These are phyloP conservation scores for Aspergillus pseudoviridinutans DNA, from an alignment of 2,329 filamentous ascomycete species.

Conservation along the genomic window DNA sequence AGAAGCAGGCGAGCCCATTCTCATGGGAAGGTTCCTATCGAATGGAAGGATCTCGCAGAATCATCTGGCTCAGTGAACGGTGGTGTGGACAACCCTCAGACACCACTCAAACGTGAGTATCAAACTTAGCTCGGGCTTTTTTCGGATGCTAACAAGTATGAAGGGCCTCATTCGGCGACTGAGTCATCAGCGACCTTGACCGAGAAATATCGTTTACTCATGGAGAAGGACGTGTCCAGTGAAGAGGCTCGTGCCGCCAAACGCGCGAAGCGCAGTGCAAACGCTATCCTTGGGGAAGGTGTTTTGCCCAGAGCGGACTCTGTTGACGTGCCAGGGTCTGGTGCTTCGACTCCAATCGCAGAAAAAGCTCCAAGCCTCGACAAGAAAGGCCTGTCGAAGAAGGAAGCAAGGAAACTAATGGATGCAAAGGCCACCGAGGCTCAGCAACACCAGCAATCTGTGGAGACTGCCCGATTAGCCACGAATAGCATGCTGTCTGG, in stretches of 20 bases:
- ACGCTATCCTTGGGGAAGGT: slow-evolving; percentile 51
- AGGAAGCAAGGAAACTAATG: slow-evolving; percentile 75
- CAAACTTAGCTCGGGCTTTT: neutral
- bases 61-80: slow-evolving; percentile 26
- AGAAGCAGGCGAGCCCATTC: slow-evolving; percentile 70
- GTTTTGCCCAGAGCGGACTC: slow-evolving; percentile 51
- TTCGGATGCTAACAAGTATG: slow-evolving; percentile 11
- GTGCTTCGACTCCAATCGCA: slow-evolving; percentile 46
- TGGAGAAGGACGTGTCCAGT: slow-evolving; percentile 62
- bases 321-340: slow-evolving; percentile 58
- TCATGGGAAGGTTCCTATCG: slow-evolving; percentile 71
- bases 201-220: slow-evolving; percentile 57
- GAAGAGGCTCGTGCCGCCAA: slow-evolving; percentile 70
- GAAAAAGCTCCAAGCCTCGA: slow-evolving; percentile 57
- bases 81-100: slow-evolving; percentile 34
- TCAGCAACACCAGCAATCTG: slow-evolving; percentile 75
- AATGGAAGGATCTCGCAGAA: slow-evolving; percentile 69
- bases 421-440: slow-evolving; percentile 71
- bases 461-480: slow-evolving; percentile 75
- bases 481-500: slow-evolving; percentile 59
- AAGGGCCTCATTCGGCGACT: slow-evolving; percentile 37
- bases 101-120: slow-evolving; percentile 39
- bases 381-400: slow-evolving; percentile 74
- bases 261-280: slow-evolving; percentile 59
- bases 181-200: slow-evolving; percentile 43